phyloP scores from a whole-genome alignment of 352 stramenopile species.

The Pythium utonaiense region DNA sequence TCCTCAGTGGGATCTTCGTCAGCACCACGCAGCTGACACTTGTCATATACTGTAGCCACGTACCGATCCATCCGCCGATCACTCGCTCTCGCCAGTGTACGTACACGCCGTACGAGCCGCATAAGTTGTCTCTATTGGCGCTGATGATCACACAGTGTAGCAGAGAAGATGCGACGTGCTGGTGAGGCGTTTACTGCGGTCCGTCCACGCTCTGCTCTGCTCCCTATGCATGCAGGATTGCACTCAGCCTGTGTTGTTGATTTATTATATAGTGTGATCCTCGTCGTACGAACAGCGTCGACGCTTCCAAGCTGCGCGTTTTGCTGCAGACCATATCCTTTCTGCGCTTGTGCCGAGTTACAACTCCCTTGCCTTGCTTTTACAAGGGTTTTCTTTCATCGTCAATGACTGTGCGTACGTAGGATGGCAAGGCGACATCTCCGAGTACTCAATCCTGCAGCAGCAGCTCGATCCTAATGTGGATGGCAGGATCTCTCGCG shows the following conservation, averaged over 20 bases:
- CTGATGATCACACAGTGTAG: slow-evolving; percentile 29
- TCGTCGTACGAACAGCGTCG: slow-evolving; percentile 36
- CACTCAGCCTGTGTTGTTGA: not conserved
- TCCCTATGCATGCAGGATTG: no score
- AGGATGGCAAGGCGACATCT: slow-evolving; percentile 43
- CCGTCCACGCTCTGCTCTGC: no score
- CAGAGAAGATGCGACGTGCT: slow-evolving; percentile 51
- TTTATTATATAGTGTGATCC: slow-evolving; percentile 45
- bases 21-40: no score
- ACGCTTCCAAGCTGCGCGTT: slow-evolving; percentile 35
- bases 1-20: no score
- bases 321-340: slow-evolving; percentile 69
- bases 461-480: slow-evolving; percentile 48
- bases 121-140: no score
- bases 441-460: slow-evolving; percentile 41
- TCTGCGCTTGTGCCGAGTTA: no score
- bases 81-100: not conserved
- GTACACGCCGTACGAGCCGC: no score
- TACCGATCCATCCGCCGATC: not conserved
- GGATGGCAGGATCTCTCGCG: slow-evolving; percentile 36
- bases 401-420: slow-evolving; percentile 9
- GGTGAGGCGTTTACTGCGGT: slow-evolving; percentile 51
- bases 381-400: slow-evolving; percentile 26
- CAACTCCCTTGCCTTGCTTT: no score
- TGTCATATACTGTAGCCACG: not conserved